Evolutionary conservation across 1,284 basidiomycete genomes (phyloP).

Genomic region (Kwoniella shivajii): DNA sequence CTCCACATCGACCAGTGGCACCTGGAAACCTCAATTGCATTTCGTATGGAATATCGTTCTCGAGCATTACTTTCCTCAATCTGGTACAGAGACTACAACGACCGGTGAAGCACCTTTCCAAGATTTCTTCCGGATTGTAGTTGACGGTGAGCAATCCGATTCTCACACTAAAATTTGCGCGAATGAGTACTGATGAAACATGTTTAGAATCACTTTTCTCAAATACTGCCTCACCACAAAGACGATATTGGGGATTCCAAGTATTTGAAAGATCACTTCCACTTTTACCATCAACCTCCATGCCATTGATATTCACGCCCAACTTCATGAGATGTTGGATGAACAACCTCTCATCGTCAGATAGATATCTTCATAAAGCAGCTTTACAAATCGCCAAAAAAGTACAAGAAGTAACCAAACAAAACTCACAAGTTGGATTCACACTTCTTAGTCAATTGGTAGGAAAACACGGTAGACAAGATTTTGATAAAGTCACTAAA

Average conservation of each 20-base stretch:
- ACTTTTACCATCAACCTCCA: slow-evolving; percentile 65
- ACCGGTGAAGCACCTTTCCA: slow-evolving; percentile 66
- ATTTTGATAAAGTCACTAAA: slow-evolving; percentile 89
- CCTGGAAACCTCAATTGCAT: slow-evolving; percentile 89
- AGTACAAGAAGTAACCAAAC: slow-evolving; percentile 73
- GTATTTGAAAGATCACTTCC: slow-evolving; percentile 80
- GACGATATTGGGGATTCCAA: slow-evolving; percentile 95
- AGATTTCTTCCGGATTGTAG: slow-evolving; percentile 85
- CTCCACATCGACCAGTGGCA: slow-evolving; percentile 56
- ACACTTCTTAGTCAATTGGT: slow-evolving; percentile 83
- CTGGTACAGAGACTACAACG: slow-evolving; percentile 40
- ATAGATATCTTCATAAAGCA: slow-evolving; percentile 86
- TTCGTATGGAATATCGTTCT: slow-evolving; percentile 88
- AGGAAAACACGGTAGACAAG: slow-evolving; percentile 78
- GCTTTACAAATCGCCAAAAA: slow-evolving; percentile 76
- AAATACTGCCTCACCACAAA: slow-evolving; percentile 76
- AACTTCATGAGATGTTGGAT: slow-evolving; percentile 98
- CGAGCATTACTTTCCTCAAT: slow-evolving; percentile 65
- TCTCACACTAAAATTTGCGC: slow-evolving; percentile 40
- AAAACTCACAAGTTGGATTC: slow-evolving; percentile 78
- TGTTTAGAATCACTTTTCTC: slow-evolving; percentile 80
- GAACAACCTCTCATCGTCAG: slow-evolving; percentile 84
- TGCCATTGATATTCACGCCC: slow-evolving; percentile 87
- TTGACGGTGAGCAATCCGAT: slow-evolving; percentile 70
- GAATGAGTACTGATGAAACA: neutral